Percentiles rank a stretch among this genome's conserved stretches.
Evolutionary conservation across 352 stramenopile species (phyloP).

Genomic region (Phytophthora macrochlamydospora): DNA sequence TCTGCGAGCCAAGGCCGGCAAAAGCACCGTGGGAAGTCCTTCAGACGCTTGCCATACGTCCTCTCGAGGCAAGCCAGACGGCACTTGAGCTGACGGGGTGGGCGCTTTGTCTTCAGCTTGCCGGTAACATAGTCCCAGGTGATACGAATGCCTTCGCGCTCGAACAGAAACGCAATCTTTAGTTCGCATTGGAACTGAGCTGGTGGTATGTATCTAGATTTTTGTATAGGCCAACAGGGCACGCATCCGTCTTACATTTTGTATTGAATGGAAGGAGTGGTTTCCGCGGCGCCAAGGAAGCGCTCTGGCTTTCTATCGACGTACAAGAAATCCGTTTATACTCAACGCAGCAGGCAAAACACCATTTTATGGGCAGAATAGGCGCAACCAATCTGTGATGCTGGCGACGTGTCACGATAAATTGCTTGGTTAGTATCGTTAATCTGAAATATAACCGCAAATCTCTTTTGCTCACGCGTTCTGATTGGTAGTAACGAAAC

Average conservation of each 20-base stretch:
- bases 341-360: neutral
- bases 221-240: neutral
- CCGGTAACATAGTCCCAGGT: neutral
- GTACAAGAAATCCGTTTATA: neutral
- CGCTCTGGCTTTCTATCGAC: neutral
- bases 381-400: neutral
- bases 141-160: neutral
- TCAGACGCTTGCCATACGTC: slow-evolving; percentile 1
- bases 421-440: neutral
- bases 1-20: neutral
- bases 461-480: neutral
- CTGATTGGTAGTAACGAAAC: slow-evolving; percentile 1
- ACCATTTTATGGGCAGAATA: neutral
- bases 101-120: neutral
- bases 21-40: neutral
- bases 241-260: neutral
- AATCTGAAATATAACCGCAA: neutral
- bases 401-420: neutral
- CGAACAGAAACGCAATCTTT: neutral
- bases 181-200: neutral
- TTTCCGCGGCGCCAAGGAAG: neutral
- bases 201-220: neutral
- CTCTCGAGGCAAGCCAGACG: neutral
- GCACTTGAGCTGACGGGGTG: neutral
- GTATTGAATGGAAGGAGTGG: neutral